Conservation (phyloP, 2,329 filamentous ascomycete genomes). For the Cryphonectria parasitica region DNA sequence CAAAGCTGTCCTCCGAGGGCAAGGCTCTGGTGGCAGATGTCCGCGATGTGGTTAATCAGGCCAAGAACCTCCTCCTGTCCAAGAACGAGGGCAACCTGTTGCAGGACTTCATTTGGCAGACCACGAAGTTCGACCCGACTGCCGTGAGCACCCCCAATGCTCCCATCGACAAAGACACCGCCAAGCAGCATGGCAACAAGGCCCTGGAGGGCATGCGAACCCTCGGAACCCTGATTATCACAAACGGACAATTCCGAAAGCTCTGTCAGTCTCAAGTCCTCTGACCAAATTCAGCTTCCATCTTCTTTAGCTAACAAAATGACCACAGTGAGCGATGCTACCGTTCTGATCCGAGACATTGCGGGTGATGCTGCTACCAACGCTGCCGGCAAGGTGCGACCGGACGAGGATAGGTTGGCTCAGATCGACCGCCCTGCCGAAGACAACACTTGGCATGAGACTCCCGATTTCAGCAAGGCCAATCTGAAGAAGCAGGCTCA, state of each 20-base stretch:
- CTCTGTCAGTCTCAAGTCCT: conserved; percentile 61
- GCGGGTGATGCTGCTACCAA: conserved; percentile 86
- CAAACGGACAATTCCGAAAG: conserved; percentile 95
- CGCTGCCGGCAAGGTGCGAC: conserved; percentile 74
- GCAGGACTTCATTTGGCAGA: conserved; percentile 97
- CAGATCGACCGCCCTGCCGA: conserved; percentile 84
- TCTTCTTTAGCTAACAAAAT: conserved; percentile 25
- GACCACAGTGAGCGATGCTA: conserved; percentile 71
- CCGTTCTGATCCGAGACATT: conserved; percentile 83
- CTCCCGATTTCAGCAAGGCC: conserved; percentile 73
- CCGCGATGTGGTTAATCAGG: conserved; percentile 77
- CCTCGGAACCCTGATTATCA: conserved; percentile 85
- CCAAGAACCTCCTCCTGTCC: conserved; percentile 82
- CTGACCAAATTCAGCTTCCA: not conserved
- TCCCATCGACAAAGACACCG: conserved; percentile 74
- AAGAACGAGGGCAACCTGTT: conserved; percentile 96
- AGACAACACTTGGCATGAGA: conserved; percentile 93
- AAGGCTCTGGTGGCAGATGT: conserved; percentile 77
- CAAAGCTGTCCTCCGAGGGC: conserved; percentile 81
- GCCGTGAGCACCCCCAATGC: conserved; percentile 64
- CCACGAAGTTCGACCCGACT: conserved; percentile 71
- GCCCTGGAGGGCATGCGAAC: conserved; percentile 85
- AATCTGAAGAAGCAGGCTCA: conserved; percentile 71
- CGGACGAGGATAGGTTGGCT: conserved; percentile 73
- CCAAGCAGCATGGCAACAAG: conserved; percentile 81